Evolutionary conservation across 2,329 filamentous ascomycete species (phyloP).

Genomic region (Balansia obtecta): DNA sequence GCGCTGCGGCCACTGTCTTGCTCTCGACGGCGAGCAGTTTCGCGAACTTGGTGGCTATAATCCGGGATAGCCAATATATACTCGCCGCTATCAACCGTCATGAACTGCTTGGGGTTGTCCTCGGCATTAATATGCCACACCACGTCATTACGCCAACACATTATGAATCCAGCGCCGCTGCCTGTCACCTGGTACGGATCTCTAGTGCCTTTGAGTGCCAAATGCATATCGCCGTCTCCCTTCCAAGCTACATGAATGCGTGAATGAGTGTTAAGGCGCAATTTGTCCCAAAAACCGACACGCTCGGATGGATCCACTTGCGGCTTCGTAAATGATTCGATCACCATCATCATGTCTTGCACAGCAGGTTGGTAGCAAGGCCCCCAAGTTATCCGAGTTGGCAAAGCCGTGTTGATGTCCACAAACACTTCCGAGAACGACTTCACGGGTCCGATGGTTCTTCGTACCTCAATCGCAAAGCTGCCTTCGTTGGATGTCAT

Average conservation of each 20-base stretch:
- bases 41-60: slow-evolving; percentile 75
- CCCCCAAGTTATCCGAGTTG: slow-evolving; percentile 92
- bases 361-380: slow-evolving; percentile 96
- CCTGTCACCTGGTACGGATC: slow-evolving; percentile 92
- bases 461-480: slow-evolving; percentile 75
- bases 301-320: slow-evolving; percentile 86
- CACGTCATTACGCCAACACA: slow-evolving; percentile 97
- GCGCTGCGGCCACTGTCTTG: slow-evolving; percentile 48
- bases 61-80: slow-evolving; percentile 92
- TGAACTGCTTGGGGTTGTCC: slow-evolving; percentile 82
- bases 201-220: slow-evolving; percentile 80
- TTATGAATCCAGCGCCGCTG: slow-evolving; percentile 85
- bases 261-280: slow-evolving; percentile 87
- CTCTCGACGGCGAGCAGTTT: slow-evolving; percentile 37
- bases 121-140: slow-evolving; percentile 74
- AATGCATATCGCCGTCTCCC: slow-evolving; percentile 87
- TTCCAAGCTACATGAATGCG: slow-evolving; percentile 83
- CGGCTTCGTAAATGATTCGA: slow-evolving; percentile 94
- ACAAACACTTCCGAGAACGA: slow-evolving; percentile 88
- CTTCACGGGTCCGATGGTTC: slow-evolving; percentile 90
- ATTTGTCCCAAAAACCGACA: slow-evolving; percentile 98
- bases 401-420: slow-evolving; percentile 84
- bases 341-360: slow-evolving; percentile 99
- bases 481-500: slow-evolving; percentile 43
- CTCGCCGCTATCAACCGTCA: slow-evolving; percentile 90